These are phyloP conservation scores for Apiosordaria backusii DNA, from an alignment of 495 filamentous ascomycete genomes.

Conservation along the genomic window DNA sequence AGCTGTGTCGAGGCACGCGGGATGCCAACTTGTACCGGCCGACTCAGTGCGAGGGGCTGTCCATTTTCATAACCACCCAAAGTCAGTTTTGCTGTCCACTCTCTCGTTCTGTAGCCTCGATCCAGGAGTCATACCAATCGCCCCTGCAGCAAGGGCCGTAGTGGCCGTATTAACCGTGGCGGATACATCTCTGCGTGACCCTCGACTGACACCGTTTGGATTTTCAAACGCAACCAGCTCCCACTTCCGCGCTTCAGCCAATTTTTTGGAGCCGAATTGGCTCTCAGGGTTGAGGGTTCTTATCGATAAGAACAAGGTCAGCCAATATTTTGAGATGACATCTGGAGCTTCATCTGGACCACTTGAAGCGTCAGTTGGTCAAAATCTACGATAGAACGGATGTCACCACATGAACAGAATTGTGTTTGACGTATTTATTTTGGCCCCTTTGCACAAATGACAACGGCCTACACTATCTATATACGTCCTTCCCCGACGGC, in stretches of 20 bases:
- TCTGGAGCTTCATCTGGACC: neutral
- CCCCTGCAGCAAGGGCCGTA: constrained; percentile 30
- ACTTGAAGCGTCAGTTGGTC: neutral
- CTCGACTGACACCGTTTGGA: constrained; percentile 19
- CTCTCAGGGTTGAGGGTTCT: constrained; percentile 15
- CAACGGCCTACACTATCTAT: neutral
- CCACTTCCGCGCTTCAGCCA: constrained; percentile 13
- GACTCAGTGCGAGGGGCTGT: constrained; percentile 26
- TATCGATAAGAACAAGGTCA: constrained; percentile 34
- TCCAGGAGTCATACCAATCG: constrained; percentile 25
- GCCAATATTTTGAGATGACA: neutral
- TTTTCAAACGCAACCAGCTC: constrained; percentile 16
- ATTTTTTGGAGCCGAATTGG: constrained; percentile 27
- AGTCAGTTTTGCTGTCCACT: neutral
- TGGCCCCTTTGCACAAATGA: neutral
- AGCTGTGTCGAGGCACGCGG: constrained; percentile 24
- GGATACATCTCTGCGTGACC: constrained; percentile 31
- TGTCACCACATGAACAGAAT: neutral
- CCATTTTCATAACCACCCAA: neutral
- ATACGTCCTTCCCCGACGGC: neutral
- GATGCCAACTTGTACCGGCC: constrained; percentile 19
- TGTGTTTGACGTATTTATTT: neutral
- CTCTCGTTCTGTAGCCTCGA: neutral
- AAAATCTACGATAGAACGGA: neutral
- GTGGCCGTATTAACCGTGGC: constrained; percentile 35